Evolutionary conservation across 352 stramenopile genomes (phyloP), one percentile per base, ranked within the genome.

Genomic region (Globisporangium abappressorium): DNA sequence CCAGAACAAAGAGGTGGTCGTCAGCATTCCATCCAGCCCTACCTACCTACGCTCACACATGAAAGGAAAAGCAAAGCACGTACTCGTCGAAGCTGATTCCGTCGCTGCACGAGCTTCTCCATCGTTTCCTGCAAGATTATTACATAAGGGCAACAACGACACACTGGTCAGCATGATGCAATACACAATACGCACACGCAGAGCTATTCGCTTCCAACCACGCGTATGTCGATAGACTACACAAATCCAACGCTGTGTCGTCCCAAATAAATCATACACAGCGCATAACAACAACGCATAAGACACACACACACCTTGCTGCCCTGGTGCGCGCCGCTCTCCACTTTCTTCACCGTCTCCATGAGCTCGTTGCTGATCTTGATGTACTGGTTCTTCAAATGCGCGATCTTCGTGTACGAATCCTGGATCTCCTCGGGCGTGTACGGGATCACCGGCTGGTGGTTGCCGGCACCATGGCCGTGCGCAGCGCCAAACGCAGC

Each of bases 391-490:
- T 73, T 83, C 73, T 94, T 93, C 33, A 95, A 74, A 53, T 78
- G 76, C 69, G 81, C 81, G 58, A 95, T 89, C 65, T 89, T 92
- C 64, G 87, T 92, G 71, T 89, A 95, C 66, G 87, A 92, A 68
- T 95, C 87, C 73, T 93, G 86, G 53, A 94, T 91, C 73, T 95
- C 87, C 64, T 95, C 87, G 18, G 78, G 81, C n/a, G 78, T 77
- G 70, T 87, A 92, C 34, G 85, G 81, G 38, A 90, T 89, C 64
- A 91, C 82, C 2, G 79, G 69, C 22, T 74, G 66, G 64, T 92
- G 76, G 26, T 66, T 67, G 3, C 60, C 59, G 4, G 74, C 63
- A 18, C 54, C 68, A 56, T 86, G 77, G 0, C 59, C 36, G 30
- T 79, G 64, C 5, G 18, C 70, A 2, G 62, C 57, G 11, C 75